A percentile compares a stretch with the other conserved stretches of the same genome.
These are phyloP conservation scores for Phialophora macrospora DNA, from an alignment of 2,329 filamentous ascomycete genomes.

Conservation along the genomic window DNA sequence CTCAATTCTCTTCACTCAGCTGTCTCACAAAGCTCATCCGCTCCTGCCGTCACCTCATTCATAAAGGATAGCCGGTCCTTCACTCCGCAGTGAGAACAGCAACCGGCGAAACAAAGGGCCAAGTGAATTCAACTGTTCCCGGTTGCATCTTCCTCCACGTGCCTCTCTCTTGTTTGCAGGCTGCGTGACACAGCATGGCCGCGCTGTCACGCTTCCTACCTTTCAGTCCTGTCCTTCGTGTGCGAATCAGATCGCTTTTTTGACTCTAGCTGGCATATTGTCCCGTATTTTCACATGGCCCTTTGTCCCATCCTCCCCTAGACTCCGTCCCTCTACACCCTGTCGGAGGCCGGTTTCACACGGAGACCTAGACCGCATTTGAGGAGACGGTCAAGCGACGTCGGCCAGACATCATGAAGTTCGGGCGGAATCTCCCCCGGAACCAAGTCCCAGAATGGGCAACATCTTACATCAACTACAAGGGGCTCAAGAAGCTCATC, in stretches of 20 bases:
- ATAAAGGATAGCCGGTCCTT: conserved; percentile 11
- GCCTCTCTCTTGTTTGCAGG: conserved; percentile 10
- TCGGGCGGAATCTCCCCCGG: conserved; percentile 55
- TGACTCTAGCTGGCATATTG: conserved; percentile 21
- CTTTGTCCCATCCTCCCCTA: conserved; percentile 10
- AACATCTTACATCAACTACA: conserved; percentile 58
- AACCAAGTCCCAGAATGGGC: conserved; percentile 59
- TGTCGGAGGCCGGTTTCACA: conserved; percentile 3
- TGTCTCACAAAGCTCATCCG: conserved; percentile 7
- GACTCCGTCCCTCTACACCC: conserved; percentile 4
- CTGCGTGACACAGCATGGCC: conserved; percentile 28
- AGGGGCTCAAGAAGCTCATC: conserved; percentile 84
- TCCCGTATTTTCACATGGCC: conserved; percentile 9
- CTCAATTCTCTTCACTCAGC: conserved; percentile 5
- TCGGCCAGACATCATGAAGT: conserved; percentile 51
- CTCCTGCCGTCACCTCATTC: conserved; percentile 1
- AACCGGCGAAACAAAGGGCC: conserved; percentile 5
- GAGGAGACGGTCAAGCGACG: conserved; percentile 1
- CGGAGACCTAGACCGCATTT: background rate
- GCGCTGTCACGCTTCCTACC: conserved; percentile 25
- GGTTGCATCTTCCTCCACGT: conserved; percentile 11
- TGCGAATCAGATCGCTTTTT: conserved; percentile 34
- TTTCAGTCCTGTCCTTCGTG: conserved; percentile 36
- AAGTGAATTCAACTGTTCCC: background rate
- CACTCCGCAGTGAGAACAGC: conserved; percentile 18